Evolutionary conservation across 1,139 yeast genomes (phyloP).

Genomic region (Zygotorulaspora mrakii): DNA sequence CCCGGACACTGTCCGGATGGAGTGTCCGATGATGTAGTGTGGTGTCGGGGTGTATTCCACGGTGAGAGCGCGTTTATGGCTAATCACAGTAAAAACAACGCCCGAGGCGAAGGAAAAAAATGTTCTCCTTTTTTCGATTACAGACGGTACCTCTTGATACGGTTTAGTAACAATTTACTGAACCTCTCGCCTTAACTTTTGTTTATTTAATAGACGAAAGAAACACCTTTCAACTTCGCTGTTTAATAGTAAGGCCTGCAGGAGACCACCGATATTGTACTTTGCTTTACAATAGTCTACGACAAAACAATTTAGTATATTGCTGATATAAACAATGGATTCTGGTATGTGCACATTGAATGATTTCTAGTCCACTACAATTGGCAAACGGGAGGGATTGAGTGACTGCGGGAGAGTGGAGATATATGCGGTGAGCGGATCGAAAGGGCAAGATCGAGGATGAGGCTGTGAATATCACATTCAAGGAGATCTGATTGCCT

Average conservation of each 20-base stretch:
- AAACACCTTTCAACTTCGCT: conserved; percentile 1
- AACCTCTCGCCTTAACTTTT: conserved; percentile 5
- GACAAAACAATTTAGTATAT: conserved; percentile 11
- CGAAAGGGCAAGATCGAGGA: no score
- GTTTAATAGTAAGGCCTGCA: conserved; percentile 8
- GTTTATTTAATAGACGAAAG: neutral
- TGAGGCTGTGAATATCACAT: no score
- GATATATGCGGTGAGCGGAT: no score
- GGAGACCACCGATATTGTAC: conserved; percentile 12
- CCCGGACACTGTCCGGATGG: neutral
- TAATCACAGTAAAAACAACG: neutral
- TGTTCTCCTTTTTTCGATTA: conserved; percentile 6
- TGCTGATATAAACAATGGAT: conserved; percentile 22
- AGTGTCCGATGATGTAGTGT: neutral
- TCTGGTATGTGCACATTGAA: conserved; percentile 23
- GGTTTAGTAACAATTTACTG: conserved; percentile 1
- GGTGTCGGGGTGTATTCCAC: neutral
- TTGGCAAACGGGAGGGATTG: no score
- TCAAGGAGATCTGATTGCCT: no score
- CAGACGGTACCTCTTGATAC: conserved; percentile 4
- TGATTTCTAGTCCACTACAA: neutral
- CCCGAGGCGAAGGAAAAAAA: neutral
- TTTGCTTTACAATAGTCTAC: conserved; percentile 11
- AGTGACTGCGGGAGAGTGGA: no score
- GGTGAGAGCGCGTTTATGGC: neutral